Percentiles rank a stretch among this genome's conserved stretches.
Evolutionary conservation across 2,329 filamentous ascomycete species (phyloP).

Genomic region (Daldinia sp.): DNA sequence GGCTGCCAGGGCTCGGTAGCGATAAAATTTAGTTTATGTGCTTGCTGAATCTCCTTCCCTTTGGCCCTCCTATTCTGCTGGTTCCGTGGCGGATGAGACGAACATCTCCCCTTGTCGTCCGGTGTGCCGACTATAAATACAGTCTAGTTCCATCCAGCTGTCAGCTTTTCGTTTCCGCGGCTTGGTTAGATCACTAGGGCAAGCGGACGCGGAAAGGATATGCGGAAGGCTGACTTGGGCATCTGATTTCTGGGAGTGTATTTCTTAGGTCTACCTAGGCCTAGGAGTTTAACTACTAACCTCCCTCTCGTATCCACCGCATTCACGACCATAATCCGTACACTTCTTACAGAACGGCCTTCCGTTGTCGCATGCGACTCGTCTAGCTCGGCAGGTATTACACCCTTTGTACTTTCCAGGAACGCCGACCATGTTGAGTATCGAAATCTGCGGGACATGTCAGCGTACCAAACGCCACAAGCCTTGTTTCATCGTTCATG

Average conservation of each 20-base stretch:
- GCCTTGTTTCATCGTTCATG: constrained; percentile 12
- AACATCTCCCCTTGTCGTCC: constrained; percentile 62
- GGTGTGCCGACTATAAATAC: constrained; percentile 71
- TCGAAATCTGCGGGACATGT: constrained; percentile 14
- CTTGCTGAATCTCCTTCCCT: constrained; percentile 30
- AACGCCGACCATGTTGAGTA: constrained; percentile 64
- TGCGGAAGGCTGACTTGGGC: constrained; percentile 8
- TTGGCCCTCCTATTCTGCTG: constrained; percentile 50
- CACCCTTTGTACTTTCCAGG: constrained; percentile 71
- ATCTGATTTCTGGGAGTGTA: constrained; percentile 4
- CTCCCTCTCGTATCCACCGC: constrained; percentile 69
- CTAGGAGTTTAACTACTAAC: constrained; percentile 43
- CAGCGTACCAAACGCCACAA: background rate
- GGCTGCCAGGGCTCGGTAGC: constrained; percentile 54
- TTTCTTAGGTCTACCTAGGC: constrained; percentile 5
- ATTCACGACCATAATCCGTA: constrained; percentile 62
- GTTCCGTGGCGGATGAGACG: constrained; percentile 62
- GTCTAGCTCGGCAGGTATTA: constrained; percentile 63
- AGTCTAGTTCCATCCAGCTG: constrained; percentile 12
- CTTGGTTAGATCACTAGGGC: background rate
- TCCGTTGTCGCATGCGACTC: constrained; percentile 63
- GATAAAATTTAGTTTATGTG: constrained; percentile 43
- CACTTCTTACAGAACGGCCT: constrained; percentile 69
- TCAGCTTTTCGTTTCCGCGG: constrained; percentile 4
- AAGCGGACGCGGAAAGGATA: background rate